These are phyloP conservation scores for Gymnopus androsaceus DNA, from an alignment of 1,284 basidiomycete genomes.

Conservation along the genomic window DNA sequence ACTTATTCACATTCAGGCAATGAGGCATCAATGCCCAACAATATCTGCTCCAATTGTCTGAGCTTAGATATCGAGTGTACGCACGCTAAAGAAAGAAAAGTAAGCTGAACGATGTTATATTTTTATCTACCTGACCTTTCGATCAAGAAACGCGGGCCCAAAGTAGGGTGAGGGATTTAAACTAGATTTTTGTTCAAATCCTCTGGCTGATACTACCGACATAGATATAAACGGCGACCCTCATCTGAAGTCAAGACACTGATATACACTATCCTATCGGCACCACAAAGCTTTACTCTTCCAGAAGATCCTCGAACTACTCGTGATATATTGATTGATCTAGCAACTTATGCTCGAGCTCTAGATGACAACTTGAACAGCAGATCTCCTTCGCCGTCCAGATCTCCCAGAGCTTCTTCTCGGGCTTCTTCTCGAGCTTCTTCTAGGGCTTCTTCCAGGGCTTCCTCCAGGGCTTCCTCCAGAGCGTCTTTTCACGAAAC, in stretches of 20 bases:
- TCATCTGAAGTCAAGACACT: slow-evolving; percentile 1
- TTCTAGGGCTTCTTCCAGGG: neutral
- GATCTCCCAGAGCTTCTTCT: neutral
- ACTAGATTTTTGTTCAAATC: neutral
- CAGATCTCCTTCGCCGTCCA: neutral
- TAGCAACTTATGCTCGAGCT: slow-evolving; percentile 9
- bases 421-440: neutral
- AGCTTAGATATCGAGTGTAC: slow-evolving; percentile 3
- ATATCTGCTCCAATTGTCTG: slow-evolving; percentile 6
- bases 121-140: neutral
- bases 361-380: slow-evolving; percentile 1
- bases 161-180: slow-evolving; percentile 5
- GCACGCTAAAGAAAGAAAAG: neutral
- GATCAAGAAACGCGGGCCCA: slow-evolving; percentile 11
- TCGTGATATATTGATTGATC: slow-evolving; percentile 9
- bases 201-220: neutral
- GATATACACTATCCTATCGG: slow-evolving; percentile 9
- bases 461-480: neutral
- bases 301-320: slow-evolving; percentile 12
- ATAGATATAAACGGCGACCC: slow-evolving; percentile 3
- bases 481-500: neutral
- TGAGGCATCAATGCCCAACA: neutral
- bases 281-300: slow-evolving; percentile 8
- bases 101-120: neutral
- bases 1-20: neutral